Conservation (phyloP, 306 rosid genomes). For the Malus fusca region DNA sequence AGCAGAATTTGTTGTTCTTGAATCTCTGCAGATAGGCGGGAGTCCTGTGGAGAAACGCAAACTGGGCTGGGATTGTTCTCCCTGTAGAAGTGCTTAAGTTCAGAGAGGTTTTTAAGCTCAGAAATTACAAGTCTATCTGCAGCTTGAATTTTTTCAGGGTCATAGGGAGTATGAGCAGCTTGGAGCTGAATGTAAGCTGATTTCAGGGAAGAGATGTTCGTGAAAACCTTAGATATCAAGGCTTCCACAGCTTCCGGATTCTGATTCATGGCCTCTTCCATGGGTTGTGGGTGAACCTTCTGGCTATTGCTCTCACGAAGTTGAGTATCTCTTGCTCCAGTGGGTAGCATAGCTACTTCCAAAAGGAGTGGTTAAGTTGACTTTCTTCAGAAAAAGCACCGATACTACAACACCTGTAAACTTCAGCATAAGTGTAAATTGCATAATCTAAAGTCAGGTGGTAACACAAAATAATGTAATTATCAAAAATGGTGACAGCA, state of each 20-base stretch:
- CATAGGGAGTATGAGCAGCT: constrained; percentile 97
- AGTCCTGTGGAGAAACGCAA: constrained; percentile 87
- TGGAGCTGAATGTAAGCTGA: constrained; percentile 95
- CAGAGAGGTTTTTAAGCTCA: constrained; percentile 88
- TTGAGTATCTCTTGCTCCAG: constrained; percentile 83
- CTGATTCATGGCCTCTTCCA: constrained; percentile 96
- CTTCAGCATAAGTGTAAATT: constrained; percentile 26
- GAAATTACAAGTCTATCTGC: constrained; percentile 88
- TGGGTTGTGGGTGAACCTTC: constrained; percentile 99
- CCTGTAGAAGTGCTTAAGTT: constrained; percentile 93
- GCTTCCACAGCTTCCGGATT: constrained; percentile 89
- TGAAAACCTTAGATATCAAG: constrained; percentile 66
- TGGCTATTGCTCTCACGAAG: constrained; percentile 87
- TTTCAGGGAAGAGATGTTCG: constrained; percentile 81
- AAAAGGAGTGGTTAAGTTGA: constrained; percentile 31
- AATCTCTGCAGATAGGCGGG: constrained; percentile 98
- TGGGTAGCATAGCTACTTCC: constrained; percentile 90
- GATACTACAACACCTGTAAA: constrained; percentile 42
- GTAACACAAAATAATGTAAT: neutral
- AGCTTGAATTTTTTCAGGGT: constrained; percentile 89
- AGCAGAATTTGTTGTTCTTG: constrained; percentile 95
- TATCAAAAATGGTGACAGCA: neutral
- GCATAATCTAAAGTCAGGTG: constrained; percentile 17
- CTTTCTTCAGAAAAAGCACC: constrained; percentile 41
- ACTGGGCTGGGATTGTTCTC: constrained; percentile 95